Conservation (phyloP, 768 basidiomycete species). For the Amanita rimosa region DNA sequence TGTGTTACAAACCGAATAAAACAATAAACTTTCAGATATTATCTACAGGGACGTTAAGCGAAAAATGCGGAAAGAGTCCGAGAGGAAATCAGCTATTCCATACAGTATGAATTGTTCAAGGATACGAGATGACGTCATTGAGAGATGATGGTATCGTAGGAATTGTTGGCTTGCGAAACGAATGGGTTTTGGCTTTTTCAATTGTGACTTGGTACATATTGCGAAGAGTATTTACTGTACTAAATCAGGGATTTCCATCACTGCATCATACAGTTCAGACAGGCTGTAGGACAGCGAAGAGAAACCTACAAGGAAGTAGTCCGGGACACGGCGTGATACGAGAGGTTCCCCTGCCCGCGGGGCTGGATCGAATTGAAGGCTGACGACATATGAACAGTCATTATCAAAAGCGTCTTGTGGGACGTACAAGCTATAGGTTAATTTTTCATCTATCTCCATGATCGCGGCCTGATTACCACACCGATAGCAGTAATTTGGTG, state of each 20-base stretch:
- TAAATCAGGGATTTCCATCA: slow-evolving; percentile 13
- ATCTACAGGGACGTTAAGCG: background rate
- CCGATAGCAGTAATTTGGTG: slow-evolving; percentile 99
- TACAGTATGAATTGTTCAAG: background rate
- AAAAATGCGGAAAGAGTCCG: background rate
- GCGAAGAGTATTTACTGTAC: slow-evolving; percentile 15
- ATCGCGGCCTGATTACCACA: slow-evolving; percentile 99
- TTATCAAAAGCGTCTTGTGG: slow-evolving; percentile 1
- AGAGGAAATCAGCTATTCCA: background rate
- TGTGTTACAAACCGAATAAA: slow-evolving; percentile 1
- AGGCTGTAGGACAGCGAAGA: background rate
- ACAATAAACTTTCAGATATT: background rate
- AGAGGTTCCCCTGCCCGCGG: slow-evolving; percentile 97
- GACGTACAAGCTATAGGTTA: slow-evolving; percentile 88
- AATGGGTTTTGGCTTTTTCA: slow-evolving; percentile 1
- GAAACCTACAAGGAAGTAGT: slow-evolving; percentile 80
- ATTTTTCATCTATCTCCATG: slow-evolving; percentile 99
- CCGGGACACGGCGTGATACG: slow-evolving; percentile 89
- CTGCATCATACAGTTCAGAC: slow-evolving; percentile 6
- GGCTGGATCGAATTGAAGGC: slow-evolving; percentile 99
- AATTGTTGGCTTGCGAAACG: background rate
- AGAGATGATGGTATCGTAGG: background rate
- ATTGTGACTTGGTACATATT: slow-evolving; percentile 14
- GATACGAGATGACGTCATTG: background rate
- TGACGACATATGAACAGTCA: slow-evolving; percentile 18